Conservation (phyloP, 306 rosid species). For the Cucurbita ficifolia region DNA sequence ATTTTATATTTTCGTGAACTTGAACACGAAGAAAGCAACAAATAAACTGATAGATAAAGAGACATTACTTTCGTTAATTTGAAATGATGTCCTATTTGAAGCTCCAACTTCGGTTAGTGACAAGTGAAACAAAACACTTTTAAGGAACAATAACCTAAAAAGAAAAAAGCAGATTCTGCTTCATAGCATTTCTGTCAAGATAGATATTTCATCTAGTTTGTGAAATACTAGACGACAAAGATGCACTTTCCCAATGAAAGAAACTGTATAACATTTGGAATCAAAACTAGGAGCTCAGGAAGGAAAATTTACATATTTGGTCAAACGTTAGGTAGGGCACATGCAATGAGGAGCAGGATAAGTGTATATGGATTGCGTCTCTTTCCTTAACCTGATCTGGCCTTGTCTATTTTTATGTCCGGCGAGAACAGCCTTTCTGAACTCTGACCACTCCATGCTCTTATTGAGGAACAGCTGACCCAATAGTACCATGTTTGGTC, state of each 20-base stretch:
- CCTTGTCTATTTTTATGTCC: constrained; percentile 85
- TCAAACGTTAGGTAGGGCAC: constrained; percentile 20
- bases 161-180: too few species aligned
- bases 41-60: too few species aligned
- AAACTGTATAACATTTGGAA: background rate
- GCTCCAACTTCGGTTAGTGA: too few species aligned
- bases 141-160: too few species aligned
- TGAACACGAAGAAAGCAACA: too few species aligned
- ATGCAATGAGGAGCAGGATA: constrained; percentile 95
- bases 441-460: constrained; percentile 64
- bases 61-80: too few species aligned
- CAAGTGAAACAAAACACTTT: too few species aligned
- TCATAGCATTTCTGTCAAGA: background rate
- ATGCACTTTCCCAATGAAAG: background rate
- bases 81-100: too few species aligned
- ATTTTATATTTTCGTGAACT: too few species aligned
- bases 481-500: constrained; percentile 77
- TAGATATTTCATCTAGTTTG: background rate
- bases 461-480: constrained; percentile 69
- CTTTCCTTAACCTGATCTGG: constrained; percentile 66
- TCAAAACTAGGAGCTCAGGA: background rate
- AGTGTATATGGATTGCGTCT: constrained; percentile 75
- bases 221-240: background rate
- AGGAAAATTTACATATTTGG: background rate
- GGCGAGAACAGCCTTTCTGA: constrained; percentile 40